Conservation (phyloP, 805 yeast genomes). For the Sungouiozyma intestinalis region DNA sequence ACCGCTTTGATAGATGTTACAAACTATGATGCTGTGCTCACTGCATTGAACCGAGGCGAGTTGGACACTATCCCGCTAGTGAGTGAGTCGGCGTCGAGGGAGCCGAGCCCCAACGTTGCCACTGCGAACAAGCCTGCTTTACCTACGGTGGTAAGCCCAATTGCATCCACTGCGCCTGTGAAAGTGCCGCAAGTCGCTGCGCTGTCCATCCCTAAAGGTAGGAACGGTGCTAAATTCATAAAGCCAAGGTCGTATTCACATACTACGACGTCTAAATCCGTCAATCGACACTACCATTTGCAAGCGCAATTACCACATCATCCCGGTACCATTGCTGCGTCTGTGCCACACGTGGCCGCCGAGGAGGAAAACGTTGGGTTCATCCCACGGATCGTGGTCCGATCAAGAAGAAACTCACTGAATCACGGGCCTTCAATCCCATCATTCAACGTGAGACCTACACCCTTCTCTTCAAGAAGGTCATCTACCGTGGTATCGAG, state of each 20-base stretch:
- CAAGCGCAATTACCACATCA: not conserved
- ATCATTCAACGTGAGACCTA: constrained; percentile 1
- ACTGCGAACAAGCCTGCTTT: not conserved
- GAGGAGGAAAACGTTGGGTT: constrained; percentile 28
- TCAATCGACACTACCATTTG: not conserved
- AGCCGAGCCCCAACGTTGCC: not conserved
- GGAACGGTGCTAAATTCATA: constrained; percentile 7
- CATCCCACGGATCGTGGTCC: constrained; percentile 28
- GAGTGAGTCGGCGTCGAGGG: not conserved
- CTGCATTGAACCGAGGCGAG: not conserved
- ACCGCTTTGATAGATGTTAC: constrained; percentile 15
- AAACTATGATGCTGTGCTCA: constrained; percentile 1
- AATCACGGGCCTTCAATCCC: constrained; percentile 4
- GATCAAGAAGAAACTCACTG: constrained; percentile 26
- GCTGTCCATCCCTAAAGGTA: not conserved
- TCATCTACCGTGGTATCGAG: constrained; percentile 16
- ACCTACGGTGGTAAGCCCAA: not conserved
- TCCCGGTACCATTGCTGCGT: not conserved
- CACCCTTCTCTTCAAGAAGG: constrained; percentile 9
- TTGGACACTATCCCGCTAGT: not conserved
- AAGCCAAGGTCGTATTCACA: constrained; percentile 27
- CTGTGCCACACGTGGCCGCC: not conserved
- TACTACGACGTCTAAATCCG: constrained; percentile 6
- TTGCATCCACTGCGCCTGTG: not conserved
- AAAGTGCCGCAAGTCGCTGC: not conserved